phyloP scores from a whole-genome alignment of 306 rosid species.

The Prunus armeniaca region DNA sequence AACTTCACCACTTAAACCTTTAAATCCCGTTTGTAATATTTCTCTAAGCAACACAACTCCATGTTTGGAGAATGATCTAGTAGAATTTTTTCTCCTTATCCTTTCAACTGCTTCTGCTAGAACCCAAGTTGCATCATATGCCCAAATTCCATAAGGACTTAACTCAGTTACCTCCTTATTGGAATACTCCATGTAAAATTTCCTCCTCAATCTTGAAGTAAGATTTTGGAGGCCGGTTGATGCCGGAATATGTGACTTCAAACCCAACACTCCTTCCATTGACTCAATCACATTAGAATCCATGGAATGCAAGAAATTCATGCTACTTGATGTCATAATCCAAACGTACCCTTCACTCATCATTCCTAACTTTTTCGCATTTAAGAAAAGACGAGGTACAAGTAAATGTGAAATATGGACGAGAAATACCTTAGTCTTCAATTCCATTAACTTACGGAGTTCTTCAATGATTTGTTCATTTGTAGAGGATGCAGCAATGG shows the following conservation, averaged over 20 bases:
- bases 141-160: neutral
- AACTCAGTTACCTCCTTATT: neutral
- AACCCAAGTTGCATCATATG: constrained; percentile 12
- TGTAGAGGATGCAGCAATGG: neutral
- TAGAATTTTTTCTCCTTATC: neutral
- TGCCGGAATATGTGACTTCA: neutral
- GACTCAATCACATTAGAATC: neutral
- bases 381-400: neutral
- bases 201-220: neutral
- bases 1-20: constrained; percentile 19
- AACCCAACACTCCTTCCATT: neutral
- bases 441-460: neutral
- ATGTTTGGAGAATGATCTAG: too few relatives aligned
- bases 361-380: neutral
- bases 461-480: constrained; percentile 1
- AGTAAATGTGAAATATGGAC: constrained; percentile 5
- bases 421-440: neutral
- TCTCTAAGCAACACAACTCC: neutral
- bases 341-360: constrained; percentile 11
- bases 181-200: neutral
- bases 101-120: constrained; percentile 18
- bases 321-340: constrained; percentile 4
- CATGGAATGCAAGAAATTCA: neutral
- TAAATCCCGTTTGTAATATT: neutral
- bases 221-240: neutral